Conservation (phyloP, 2,329 filamentous ascomycete genomes). For the Phaeosphaeria sp. region DNA sequence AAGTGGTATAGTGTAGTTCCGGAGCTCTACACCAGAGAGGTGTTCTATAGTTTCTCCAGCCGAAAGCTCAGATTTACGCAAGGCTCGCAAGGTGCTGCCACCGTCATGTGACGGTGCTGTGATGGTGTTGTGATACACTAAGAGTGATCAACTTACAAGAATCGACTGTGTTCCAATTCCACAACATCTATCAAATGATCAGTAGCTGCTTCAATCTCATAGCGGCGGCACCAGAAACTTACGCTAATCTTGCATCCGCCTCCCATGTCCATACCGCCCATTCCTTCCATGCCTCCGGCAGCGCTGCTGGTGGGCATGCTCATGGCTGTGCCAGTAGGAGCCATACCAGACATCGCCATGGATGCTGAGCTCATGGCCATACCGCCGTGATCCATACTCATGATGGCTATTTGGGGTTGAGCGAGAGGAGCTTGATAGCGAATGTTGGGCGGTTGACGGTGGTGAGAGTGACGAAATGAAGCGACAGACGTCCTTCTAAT, state of each 20-base stretch:
- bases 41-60: no score
- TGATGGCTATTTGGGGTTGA: neutral
- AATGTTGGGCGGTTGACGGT: neutral
- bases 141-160: conserved; percentile 55
- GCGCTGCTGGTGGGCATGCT: conserved; percentile 23
- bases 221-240: conserved; percentile 1
- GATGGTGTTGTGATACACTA: neutral
- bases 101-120: neutral
- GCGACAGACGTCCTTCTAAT: neutral
- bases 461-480: neutral
- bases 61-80: neutral
- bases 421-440: neutral
- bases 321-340: conserved; percentile 25
- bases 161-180: conserved; percentile 79
- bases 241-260: conserved; percentile 43
- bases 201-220: neutral
- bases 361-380: conserved; percentile 19
- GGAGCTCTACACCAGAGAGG: no score
- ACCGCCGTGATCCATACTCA: conserved; percentile 15
- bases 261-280: conserved; percentile 32
- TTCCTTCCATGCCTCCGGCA: conserved; percentile 16
- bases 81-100: neutral
- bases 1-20: no score
- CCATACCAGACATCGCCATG: conserved; percentile 21
- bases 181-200: conserved; percentile 64